Evolutionary conservation across 1,284 basidiomycete species (phyloP), one percentile per base, ranked within the genome.

Genomic region (Trichosporon sp.): DNA sequence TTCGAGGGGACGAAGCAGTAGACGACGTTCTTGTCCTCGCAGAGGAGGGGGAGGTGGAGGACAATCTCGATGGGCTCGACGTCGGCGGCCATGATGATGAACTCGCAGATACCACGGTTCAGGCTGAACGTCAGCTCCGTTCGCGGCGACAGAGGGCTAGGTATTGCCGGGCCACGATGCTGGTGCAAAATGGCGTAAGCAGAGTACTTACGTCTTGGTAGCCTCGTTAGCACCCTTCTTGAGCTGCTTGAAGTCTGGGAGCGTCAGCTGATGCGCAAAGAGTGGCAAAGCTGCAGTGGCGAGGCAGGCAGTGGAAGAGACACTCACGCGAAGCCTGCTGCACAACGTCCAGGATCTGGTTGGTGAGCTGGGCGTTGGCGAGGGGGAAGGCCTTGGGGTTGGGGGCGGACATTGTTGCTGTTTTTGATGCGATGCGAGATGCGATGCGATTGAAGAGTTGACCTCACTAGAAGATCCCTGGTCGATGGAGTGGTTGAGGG

Each of bases 1-100:
- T 72, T 72, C 8, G 66, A 67, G 58, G 70, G 65, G 47, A 69
- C 60, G 67, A 68, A 68, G 64, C 65, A 64, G 67, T 65, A 64
- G 13, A 92, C 92, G 62, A 98, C 95, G 85, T 97, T 97, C 93
- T 99, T 99, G 87, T 99, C 97, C 85, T 99, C 97, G 83, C 97
- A 99, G 56, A 99, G 87, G 67, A 99, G 87, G 58, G 97, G 97
- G 31, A 99, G 89, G 85, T 99, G 97, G 74, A 99, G 89, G 64
- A 99, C 86, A 82, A 99, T 99, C 84, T 99, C 96, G 78, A 99
- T 89, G 65, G 96, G 96, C 84, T 99, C 95, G 62, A 96, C 96
- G 80, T 97, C 94, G 72, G 95, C 97, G 70, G 97, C 97, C 85
- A 99, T 87, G 80, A 99, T 89, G 85, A 99, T 96, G 85, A 99